Base-by-base conservation (phyloP, 768 basidiomycete genomes). In the button mushroom (Agaricus bisporus) region DNA sequence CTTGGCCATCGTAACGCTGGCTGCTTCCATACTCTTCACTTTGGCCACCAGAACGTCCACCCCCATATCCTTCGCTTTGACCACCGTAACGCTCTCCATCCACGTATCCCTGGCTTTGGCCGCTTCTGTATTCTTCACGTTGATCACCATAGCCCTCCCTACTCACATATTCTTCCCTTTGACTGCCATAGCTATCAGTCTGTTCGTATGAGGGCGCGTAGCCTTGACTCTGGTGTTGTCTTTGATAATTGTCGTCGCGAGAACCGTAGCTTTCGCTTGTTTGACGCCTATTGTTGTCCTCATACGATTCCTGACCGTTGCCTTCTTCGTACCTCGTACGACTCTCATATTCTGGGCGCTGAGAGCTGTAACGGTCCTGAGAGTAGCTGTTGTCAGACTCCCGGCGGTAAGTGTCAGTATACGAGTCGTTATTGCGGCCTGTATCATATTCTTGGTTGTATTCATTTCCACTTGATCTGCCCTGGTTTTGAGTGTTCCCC, bases 121-220 rank as follows among this genome's bases (percentile, higher is more conserved):
- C 17, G 17, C 43, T 36, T n/a, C 55, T 51, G 15, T 28, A 55
- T 17, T 54, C 51, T 14, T 48, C 41, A 18, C 45, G 28, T 35
- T 49, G 46, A 41, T 11, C 32, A 32, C 45, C 52, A 25, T 53
- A 36, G 17, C 44, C 51, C 9, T 57, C 56, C 14, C 32, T 6
- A 18, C 28, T 18, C 17, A 17, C 17, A 20, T 32, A 36, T 4
- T 25, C 46, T 36, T 48, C 46, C 5, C 32, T 32, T 8, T n/a
- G 29, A 42, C 58, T 52, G 22, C 56, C 44, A 11, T 51, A 43
- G 18, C 22, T 48, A 17, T 47, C 47, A 11, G 26, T 15, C 26
- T 48, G 55, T 7, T 51, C 54, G 26, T 57, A 59, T 1, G 59
- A 56, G 14, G 58, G 57, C 1, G 56, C 51, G 48, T 63, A 58